Percentiles rank a stretch among this genome's conserved stretches.
Evolutionary conservation across 352 stramenopile genomes (phyloP).

Genomic region (Pythium scleroteichum): DNA sequence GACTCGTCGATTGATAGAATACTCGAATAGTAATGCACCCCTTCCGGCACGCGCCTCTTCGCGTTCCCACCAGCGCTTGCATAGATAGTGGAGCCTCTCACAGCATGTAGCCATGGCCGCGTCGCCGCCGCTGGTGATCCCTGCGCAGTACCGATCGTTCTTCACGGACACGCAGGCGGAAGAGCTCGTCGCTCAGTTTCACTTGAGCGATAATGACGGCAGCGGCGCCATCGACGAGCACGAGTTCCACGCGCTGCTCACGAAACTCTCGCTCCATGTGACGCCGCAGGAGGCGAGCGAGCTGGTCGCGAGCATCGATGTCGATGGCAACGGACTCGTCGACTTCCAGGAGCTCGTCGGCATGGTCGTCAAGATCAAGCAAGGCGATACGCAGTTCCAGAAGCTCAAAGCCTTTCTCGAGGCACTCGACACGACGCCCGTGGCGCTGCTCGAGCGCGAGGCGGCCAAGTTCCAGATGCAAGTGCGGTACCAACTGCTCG

Average conservation of each 20-base stretch:
- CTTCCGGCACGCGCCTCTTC: too few species aligned
- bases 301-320: constrained; percentile 57
- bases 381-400: constrained; percentile 48
- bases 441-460: constrained; percentile 65
- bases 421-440: constrained; percentile 57
- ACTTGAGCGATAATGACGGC: constrained; percentile 50
- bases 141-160: constrained; percentile 35
- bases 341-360: constrained; percentile 60
- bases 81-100: neutral
- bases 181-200: constrained; percentile 65
- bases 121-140: constrained; percentile 27
- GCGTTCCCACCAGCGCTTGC: too few species aligned
- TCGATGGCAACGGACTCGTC: constrained; percentile 57
- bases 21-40: too few species aligned
- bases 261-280: constrained; percentile 48
- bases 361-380: constrained; percentile 57
- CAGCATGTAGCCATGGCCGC: neutral
- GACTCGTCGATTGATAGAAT: constrained; percentile 1
- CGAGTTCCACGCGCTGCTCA: constrained; percentile 63
- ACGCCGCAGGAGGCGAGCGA: constrained; percentile 46
- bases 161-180: constrained; percentile 55
- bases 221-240: constrained; percentile 64
- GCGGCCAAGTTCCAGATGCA: constrained; percentile 57
- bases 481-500: constrained; percentile 51
- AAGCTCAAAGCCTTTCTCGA: constrained; percentile 50